Conservation (phyloP, 2,329 filamentous ascomycete genomes). For the Aspergillus terreus region DNA sequence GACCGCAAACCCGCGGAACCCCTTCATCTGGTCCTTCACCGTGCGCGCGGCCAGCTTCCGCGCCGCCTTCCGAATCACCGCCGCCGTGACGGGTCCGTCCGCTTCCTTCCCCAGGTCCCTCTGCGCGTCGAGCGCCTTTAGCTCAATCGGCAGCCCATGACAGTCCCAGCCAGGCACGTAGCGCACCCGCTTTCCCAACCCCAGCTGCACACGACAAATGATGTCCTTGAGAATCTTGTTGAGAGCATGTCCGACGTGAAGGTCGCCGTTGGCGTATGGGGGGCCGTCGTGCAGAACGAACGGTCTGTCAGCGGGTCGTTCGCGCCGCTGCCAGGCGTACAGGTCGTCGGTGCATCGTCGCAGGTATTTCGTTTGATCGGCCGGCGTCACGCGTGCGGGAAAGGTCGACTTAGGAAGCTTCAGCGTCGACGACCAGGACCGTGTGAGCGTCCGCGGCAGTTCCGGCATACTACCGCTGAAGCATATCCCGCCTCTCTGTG, state of each 20-base stretch:
- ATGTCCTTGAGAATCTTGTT: conserved; percentile 98
- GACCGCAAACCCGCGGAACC: conserved; percentile 57
- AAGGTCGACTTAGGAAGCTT: conserved; percentile 72
- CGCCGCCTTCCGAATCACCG: conserved; percentile 53
- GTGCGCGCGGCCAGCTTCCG: conserved; percentile 54
- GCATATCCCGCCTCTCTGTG: conserved; percentile 19
- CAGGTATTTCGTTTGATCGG: conserved; percentile 57
- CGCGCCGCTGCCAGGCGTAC: conserved; percentile 75
- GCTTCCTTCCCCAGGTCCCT: conserved; percentile 30
- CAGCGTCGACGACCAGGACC: conserved; percentile 69
- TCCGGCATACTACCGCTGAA: conserved; percentile 35
- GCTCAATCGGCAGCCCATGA: conserved; percentile 92
- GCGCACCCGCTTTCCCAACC: conserved; percentile 69
- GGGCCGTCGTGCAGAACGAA: conserved; percentile 94
- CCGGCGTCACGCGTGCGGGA: conserved; percentile 48
- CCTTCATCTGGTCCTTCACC: conserved; percentile 56
- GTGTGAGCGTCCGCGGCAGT: conserved; percentile 34
- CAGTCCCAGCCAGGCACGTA: conserved; percentile 97
- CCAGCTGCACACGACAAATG: conserved; percentile 75
- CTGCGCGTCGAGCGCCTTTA: conserved; percentile 76
- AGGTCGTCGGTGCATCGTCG: conserved; percentile 78
- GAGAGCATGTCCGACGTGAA: conserved; percentile 90
- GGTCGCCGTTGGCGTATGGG: conserved; percentile 87
- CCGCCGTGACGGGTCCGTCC: conserved; percentile 32
- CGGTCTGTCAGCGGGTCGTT: conserved; percentile 50